Evolutionary conservation across 768 basidiomycete genomes (phyloP).

Genomic region (Flagelloscypha sp.): DNA sequence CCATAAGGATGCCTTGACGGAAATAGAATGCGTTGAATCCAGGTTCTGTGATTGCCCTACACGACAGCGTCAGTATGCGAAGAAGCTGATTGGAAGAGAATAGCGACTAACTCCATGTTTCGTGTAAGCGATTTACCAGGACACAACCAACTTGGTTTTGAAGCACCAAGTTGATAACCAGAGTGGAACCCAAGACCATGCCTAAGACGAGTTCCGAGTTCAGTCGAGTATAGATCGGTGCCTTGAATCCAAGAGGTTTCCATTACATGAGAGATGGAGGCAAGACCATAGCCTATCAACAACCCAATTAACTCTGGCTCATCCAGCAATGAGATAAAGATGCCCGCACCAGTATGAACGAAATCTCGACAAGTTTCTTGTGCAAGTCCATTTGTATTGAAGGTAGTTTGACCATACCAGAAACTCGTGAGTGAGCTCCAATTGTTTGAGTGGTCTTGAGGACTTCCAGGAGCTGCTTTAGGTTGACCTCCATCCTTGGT

Average conservation of each 20-base stretch:
- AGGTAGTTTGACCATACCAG: slow-evolving; percentile 5
- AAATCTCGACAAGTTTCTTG: slow-evolving; percentile 9
- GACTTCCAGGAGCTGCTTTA: slow-evolving; percentile 4
- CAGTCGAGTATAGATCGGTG: slow-evolving; percentile 6
- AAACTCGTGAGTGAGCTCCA: slow-evolving; percentile 3
- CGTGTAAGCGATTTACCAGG: background rate
- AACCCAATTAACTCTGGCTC: background rate
- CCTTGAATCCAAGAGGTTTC: slow-evolving; percentile 7
- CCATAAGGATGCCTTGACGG: slow-evolving; percentile 3
- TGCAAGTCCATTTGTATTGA: slow-evolving; percentile 4
- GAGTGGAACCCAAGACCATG: slow-evolving; percentile 7
- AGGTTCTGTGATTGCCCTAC: slow-evolving; percentile 4
- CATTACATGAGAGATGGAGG: slow-evolving; percentile 5
- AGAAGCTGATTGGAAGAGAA: too few species aligned
- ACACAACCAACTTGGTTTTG: slow-evolving; percentile 6
- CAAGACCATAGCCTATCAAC: slow-evolving; percentile 8
- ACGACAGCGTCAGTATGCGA: too few species aligned
- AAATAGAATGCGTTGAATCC: slow-evolving; percentile 7
- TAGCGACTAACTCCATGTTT: too few species aligned
- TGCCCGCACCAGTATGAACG: slow-evolving; percentile 5
- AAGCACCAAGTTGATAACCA: background rate
- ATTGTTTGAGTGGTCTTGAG: background rate
- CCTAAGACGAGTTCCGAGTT: slow-evolving; percentile 4
- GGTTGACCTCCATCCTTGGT: slow-evolving; percentile 4
- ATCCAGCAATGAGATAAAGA: background rate